These are phyloP conservation scores for Syzygium aqueum DNA, from an alignment of 345 rosid genomes.

Conservation along the genomic window DNA sequence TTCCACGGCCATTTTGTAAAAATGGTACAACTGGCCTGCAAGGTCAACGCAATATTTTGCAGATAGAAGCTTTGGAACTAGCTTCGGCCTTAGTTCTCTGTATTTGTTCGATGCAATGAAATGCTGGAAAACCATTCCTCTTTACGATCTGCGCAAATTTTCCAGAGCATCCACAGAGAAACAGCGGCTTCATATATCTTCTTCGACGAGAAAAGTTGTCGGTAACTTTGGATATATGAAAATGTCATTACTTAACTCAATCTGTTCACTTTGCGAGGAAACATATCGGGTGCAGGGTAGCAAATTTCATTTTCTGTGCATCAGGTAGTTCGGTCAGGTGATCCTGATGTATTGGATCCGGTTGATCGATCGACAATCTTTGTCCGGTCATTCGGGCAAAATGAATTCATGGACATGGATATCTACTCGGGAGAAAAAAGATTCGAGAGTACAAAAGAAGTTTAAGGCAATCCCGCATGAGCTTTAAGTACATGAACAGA, in stretches of 20 bases:
- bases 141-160: too few relatives aligned
- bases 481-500: background rate
- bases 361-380: background rate
- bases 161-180: background rate
- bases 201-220: accelerated
- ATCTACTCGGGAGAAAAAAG: accelerated
- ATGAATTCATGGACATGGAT: background rate
- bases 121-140: background rate
- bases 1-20: too few relatives aligned
- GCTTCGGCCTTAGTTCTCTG: background rate
- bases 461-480: background rate
- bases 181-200: background rate
- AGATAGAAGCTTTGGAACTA: too few relatives aligned
- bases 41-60: too few relatives aligned
- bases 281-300: background rate
- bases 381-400: background rate
- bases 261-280: background rate
- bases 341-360: background rate
- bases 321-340: background rate
- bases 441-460: background rate
- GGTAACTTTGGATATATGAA: background rate
- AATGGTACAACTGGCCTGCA: too few relatives aligned
- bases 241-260: background rate
- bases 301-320: accelerated
- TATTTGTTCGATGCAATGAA: background rate